Evolutionary conservation across 306 rosid genomes (phyloP), one percentile per base, ranked within the genome.

Genomic region (Begonia loranthoides): DNA sequence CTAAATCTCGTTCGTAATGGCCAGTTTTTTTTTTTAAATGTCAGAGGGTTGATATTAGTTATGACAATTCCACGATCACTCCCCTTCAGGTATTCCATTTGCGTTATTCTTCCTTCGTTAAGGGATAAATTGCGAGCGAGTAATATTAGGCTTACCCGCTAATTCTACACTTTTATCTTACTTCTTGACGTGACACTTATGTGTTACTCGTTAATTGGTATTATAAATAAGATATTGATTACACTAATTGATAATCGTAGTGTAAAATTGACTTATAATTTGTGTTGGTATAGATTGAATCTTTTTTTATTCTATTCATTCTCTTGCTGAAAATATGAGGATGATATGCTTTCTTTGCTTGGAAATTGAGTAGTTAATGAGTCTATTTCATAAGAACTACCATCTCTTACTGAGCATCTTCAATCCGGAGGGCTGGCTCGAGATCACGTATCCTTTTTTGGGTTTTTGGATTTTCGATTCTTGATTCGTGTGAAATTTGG

Each of bases 361-460:
- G 21, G n/a, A 39, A 22, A 28, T 28, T 10, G 40, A 33, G 49
- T 76, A 83, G 96, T 61, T 87, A 71, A 80, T 83, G 96, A 72
- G 76, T 50, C 40, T 80, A 65, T 87, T 87, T 54, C 76, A 65
- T 64, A 87, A 80, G 72, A 87, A 80, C 57, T 83, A 73, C 51
- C 75, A 80, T 73, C 60, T 87, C 74, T 74, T 87, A 64, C 74
- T 87, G 46, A 58, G 79, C 57, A 78, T 87, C 71, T 87, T 87
- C 85, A 87, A 83, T 62, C 94, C 96, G 40, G 79, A 87, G 51
- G 96, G 94, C 58, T 87, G 96, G 96, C 87, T 83, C 12, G 96
- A 87, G 57, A 83, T 80, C 63, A 87, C 92, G 94, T 87, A 83
- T 87, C 96, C 94, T 83, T 28, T 28, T 15, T 51, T 10, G n/a